Evolutionary conservation across 768 basidiomycete genomes (phyloP).

Genomic region (Boletus rufocinnamomeus): DNA sequence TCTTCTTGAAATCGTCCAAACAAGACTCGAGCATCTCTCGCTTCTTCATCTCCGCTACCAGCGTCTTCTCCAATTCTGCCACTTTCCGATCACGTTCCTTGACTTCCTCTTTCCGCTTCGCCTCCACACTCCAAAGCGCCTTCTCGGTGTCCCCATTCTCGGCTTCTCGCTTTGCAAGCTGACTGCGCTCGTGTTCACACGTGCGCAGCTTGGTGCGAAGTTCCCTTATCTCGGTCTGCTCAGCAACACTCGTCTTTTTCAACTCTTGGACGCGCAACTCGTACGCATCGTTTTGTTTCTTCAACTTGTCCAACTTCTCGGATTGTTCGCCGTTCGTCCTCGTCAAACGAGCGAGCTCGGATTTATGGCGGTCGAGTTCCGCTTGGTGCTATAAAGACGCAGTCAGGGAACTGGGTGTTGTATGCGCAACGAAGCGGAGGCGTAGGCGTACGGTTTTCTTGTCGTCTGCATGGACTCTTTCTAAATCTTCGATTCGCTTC

Average conservation of each 20-base stretch:
- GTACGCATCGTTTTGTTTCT: constrained; percentile 58
- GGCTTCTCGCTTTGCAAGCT: constrained; percentile 51
- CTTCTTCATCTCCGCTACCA: constrained; percentile 51
- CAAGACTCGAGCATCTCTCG: constrained; percentile 49
- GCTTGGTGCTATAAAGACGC: constrained; percentile 50
- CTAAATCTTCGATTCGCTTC: constrained; percentile 64
- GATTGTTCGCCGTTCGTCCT: constrained; percentile 50
- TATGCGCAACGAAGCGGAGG: background rate
- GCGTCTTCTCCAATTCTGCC: constrained; percentile 54
- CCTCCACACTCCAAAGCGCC: constrained; percentile 49
- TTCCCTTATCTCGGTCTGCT: constrained; percentile 66
- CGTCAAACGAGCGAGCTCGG: constrained; percentile 53
- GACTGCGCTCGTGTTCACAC: constrained; percentile 58
- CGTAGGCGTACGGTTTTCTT: constrained; percentile 60
- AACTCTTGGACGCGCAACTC: constrained; percentile 64
- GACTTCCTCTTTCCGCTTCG: constrained; percentile 54
- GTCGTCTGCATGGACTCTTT: constrained; percentile 60
- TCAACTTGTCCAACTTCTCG: constrained; percentile 60
- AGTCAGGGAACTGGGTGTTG: background rate
- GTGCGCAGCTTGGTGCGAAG: constrained; percentile 57
- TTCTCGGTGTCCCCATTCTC: constrained; percentile 55
- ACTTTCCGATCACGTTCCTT: constrained; percentile 55
- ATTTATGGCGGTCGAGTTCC: constrained; percentile 60
- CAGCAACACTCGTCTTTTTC: constrained; percentile 48
- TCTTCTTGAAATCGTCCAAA: constrained; percentile 44